A percentile compares a stretch with the other conserved stretches of the same genome.
phyloP scores from a whole-genome alignment of 1,284 basidiomycete species.

The Earliella scabrosa region DNA sequence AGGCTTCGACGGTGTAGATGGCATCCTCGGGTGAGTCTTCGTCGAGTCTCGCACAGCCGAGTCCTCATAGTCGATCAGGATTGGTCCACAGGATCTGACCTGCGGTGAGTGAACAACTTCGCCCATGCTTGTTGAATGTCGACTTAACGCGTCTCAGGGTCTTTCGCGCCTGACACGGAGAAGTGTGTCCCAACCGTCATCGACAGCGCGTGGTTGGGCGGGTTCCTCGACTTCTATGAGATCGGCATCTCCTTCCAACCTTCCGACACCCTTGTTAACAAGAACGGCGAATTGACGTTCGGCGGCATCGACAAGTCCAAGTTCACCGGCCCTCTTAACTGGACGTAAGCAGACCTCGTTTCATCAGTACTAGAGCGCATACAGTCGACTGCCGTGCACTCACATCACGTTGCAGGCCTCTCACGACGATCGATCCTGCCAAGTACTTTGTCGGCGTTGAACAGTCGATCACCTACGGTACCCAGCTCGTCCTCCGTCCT shows the following conservation, averaged over 20 bases:
- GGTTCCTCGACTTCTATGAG: constrained; percentile 28
- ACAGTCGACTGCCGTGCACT: too few species aligned
- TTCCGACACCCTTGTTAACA: constrained; percentile 31
- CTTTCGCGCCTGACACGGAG: constrained; percentile 37
- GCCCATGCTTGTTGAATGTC: background rate
- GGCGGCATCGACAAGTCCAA: constrained; percentile 53
- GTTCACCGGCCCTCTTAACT: constrained; percentile 50
- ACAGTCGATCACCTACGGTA: constrained; percentile 29
- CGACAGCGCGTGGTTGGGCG: constrained; percentile 48
- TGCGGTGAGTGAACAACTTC: constrained; percentile 18
- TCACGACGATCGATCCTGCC: constrained; percentile 40
- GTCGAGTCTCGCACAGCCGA: too few species aligned
- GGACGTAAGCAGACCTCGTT: constrained; percentile 51
- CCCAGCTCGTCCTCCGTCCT: constrained; percentile 17
- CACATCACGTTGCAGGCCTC: too few species aligned
- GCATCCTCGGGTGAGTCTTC: constrained; percentile 47
- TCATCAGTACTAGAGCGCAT: background rate
- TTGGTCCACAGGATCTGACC: constrained; percentile 52
- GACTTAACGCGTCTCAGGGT: constrained; percentile 11
- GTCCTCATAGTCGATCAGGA: too few species aligned
- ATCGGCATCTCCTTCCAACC: constrained; percentile 54
- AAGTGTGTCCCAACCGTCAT: constrained; percentile 43
- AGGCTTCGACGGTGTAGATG: constrained; percentile 47
- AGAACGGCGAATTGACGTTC: constrained; percentile 40
- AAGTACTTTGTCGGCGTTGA: constrained; percentile 32